A percentile compares a stretch with the other conserved stretches of the same genome.
Evolutionary conservation across 2,329 filamentous ascomycete genomes (phyloP).

Genomic region (Neocatenulostroma microsporum): DNA sequence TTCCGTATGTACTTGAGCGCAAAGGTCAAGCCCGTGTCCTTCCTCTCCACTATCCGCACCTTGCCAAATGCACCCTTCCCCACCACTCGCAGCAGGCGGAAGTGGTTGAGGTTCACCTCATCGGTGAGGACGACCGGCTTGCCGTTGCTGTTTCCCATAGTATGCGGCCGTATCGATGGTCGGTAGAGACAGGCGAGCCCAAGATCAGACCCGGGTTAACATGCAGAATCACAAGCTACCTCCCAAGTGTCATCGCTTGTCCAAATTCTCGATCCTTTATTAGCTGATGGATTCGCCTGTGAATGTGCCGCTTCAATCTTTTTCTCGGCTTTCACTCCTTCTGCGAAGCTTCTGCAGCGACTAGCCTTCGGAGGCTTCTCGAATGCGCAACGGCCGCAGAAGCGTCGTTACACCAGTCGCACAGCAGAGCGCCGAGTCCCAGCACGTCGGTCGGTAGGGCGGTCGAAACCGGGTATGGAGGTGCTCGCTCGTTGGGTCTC

Average conservation of each 20-base stretch:
- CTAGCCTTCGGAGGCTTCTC: too few relatives aligned
- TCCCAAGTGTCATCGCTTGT: too few relatives aligned
- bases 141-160: constrained; percentile 91
- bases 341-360: too few relatives aligned
- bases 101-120: constrained; percentile 97
- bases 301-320: too few relatives aligned
- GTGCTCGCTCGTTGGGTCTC: too few relatives aligned
- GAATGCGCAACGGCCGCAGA: not conserved
- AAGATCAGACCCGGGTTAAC: too few relatives aligned
- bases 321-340: too few relatives aligned
- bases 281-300: too few relatives aligned
- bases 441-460: not conserved
- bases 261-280: too few relatives aligned
- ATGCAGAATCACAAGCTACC: too few relatives aligned
- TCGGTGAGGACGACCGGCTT: constrained; percentile 89
- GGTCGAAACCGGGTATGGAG: not conserved
- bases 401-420: not conserved
- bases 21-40: constrained; percentile 89
- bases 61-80: constrained; percentile 98
- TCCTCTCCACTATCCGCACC: constrained; percentile 95
- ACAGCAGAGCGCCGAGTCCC: not conserved
- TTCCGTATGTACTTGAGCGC: constrained; percentile 97
- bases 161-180: not conserved
- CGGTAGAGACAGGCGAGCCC: constrained; percentile 5
- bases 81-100: constrained; percentile 87